Conservation (phyloP, 768 basidiomycete species). For the Termitomyces sp. region DNA sequence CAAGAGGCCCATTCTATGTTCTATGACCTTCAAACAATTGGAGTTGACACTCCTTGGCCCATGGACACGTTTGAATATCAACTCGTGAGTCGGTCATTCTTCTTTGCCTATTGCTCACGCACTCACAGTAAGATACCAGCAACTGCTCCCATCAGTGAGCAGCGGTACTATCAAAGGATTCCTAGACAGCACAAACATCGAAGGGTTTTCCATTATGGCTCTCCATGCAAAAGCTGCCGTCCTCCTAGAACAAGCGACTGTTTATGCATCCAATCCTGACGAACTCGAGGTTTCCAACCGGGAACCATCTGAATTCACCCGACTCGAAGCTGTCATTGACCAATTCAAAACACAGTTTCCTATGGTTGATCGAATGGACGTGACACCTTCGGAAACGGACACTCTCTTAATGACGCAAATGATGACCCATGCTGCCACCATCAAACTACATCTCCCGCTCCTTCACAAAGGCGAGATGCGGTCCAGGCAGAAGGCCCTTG, state of each 20-base stretch:
- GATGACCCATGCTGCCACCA: constrained; percentile 32
- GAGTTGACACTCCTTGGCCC: constrained; percentile 38
- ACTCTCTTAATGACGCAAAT: constrained; percentile 30
- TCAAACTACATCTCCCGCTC: constrained; percentile 22
- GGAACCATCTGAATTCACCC: constrained; percentile 5
- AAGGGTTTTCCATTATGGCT: constrained; percentile 25
- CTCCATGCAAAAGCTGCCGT: constrained; percentile 31
- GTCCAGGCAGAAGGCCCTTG: constrained; percentile 18
- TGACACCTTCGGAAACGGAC: constrained; percentile 18
- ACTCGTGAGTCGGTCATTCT: constrained; percentile 7
- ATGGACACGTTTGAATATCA: constrained; percentile 21
- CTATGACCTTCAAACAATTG: constrained; percentile 32
- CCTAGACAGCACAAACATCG: constrained; percentile 23
- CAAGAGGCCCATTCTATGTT: constrained; percentile 44
- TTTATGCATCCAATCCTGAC: constrained; percentile 7
- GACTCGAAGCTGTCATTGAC: constrained; percentile 19
- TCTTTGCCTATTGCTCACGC: background rate
- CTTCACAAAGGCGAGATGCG: constrained; percentile 12
- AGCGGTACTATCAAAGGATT: constrained; percentile 29
- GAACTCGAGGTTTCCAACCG: constrained; percentile 7
- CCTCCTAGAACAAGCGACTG: constrained; percentile 31
- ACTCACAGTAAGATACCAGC: constrained; percentile 10
- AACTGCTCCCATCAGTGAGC: constrained; percentile 16
- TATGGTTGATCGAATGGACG: constrained; percentile 19
- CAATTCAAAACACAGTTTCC: constrained; percentile 24